phyloP scores from a whole-genome alignment of 2,329 filamentous ascomycete species.

The Xylaria multiplex region DNA sequence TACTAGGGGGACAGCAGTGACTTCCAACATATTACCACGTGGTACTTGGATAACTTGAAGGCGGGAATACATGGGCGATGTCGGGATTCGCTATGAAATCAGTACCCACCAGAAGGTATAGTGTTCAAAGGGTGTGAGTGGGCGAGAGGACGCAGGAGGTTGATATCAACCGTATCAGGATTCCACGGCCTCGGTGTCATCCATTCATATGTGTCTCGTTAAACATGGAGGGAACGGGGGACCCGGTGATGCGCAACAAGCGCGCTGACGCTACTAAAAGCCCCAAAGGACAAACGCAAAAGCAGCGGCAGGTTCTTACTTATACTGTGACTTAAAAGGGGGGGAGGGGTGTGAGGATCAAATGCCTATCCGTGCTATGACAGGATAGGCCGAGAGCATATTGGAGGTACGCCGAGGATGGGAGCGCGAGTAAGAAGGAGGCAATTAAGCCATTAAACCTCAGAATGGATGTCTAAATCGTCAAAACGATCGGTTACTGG shows the following conservation, averaged over 20 bases:
- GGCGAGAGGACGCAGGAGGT: conserved; percentile 17
- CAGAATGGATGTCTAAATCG: conserved; percentile 44
- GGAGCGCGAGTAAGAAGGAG: conserved; percentile 36
- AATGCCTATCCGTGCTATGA: conserved; percentile 35
- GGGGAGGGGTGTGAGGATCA: conserved; percentile 36
- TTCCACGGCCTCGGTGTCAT: conserved; percentile 31
- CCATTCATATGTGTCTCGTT: conserved; percentile 39
- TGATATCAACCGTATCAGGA: conserved; percentile 29
- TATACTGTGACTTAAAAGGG: conserved; percentile 28
- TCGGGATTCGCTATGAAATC: conserved; percentile 36
- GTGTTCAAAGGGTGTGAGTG: conserved; percentile 28
- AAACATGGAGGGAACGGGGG: conserved; percentile 36
- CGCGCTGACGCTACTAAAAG: conserved; percentile 52
- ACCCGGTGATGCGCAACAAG: conserved; percentile 48
- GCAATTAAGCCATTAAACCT: conserved; percentile 39
- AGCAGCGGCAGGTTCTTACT: conserved; percentile 46
- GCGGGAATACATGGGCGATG: conserved; percentile 21
- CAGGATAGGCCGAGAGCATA: conserved; percentile 39
- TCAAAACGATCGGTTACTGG: conserved; percentile 45
- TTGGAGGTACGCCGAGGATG: conserved; percentile 38
- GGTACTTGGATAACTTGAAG: conserved; percentile 28
- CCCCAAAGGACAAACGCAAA: conserved; percentile 43
- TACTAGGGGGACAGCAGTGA: conserved; percentile 17
- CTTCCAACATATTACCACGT: conserved; percentile 25
- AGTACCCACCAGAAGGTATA: conserved; percentile 20